Base-by-base conservation (phyloP, 345 rosid species). In the Mercurialis annua region DNA sequence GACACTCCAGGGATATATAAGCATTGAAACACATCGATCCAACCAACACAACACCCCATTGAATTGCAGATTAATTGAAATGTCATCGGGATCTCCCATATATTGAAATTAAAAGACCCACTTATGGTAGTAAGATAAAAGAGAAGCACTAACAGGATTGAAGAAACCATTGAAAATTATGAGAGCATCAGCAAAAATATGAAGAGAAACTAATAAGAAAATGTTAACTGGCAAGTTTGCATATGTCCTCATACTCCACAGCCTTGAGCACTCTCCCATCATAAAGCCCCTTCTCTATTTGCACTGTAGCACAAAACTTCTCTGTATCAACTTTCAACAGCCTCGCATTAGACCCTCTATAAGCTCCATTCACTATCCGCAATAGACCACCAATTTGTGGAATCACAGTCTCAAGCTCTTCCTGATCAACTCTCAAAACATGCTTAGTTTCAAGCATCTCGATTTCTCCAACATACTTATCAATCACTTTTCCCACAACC, bases 321-420 rank as follows among this genome's bases (percentile, higher is more conserved):
- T 89, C 95, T 0, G 94, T 86, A 80, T 94, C 87, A 38, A 94
- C 87, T 46, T 89, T 85, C 73, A 94, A 65, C 79, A 91, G 73
- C 76, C 81, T 89, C 0, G 96, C 99, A 70, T 73, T 87, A 0
- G 90, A 84, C 2, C 97, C 92, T 27, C 95, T 84, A 62, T 94
- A 94, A 0, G 96, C 99, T 0, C 97, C 99, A n/a, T 94, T 94
- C 43, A 91, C 92, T 24, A 94, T 81, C 86, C 76, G 87, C 65
- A 94, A 91, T 44, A 77, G 40, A 24, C 92, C 82, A 61, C 97
- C 97, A 30, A 87, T 84, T 64, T 94, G 97, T 0, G 96, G 99
- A 69, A 91, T 85, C 70, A 91, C 99, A 0, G 96, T 94, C 83
- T 94, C 97, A 15, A 94, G 89, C 87, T 94, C 99, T 71, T 85